A percentile compares a stretch with the other conserved stretches of the same genome.
phyloP scores from a whole-genome alignment of 768 basidiomycete species.

The Sporobolomyces phaffii region DNA sequence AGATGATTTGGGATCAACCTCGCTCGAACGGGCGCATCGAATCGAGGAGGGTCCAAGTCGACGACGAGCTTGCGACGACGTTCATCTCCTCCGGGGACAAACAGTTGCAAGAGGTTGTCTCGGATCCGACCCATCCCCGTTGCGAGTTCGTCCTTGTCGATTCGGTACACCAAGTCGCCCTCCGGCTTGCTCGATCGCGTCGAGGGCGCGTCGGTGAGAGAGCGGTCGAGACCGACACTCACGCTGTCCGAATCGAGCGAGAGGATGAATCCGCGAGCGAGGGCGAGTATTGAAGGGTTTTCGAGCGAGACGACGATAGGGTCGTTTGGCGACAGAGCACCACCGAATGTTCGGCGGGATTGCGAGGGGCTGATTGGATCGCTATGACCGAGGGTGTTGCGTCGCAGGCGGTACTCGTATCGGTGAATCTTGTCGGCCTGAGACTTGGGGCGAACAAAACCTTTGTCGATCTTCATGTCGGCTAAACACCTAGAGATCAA shows the following conservation, averaged over 20 bases:
- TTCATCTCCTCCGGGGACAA: slow-evolving; percentile 67
- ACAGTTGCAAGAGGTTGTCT: slow-evolving; percentile 81
- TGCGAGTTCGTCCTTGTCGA: slow-evolving; percentile 89
- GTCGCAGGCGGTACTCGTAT: slow-evolving; percentile 66
- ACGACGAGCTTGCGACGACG: slow-evolving; percentile 69
- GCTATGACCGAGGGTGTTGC: neutral
- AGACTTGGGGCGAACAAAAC: neutral
- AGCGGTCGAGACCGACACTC: slow-evolving; percentile 74
- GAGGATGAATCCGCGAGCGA: slow-evolving; percentile 75
- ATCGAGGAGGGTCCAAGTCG: slow-evolving; percentile 65
- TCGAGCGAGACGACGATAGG: slow-evolving; percentile 81
- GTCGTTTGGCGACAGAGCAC: slow-evolving; percentile 72
- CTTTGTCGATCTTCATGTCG: slow-evolving; percentile 60
- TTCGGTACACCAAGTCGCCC: slow-evolving; percentile 58
- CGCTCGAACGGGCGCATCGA: slow-evolving; percentile 48
- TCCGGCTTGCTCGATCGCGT: slow-evolving; percentile 34
- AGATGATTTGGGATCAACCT: slow-evolving; percentile 50
- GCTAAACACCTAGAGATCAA: slow-evolving; percentile 57
- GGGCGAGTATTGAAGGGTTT: slow-evolving; percentile 66
- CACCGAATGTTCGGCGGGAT: slow-evolving; percentile 53
- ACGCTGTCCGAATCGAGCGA: slow-evolving; percentile 62
- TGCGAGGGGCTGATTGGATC: no score
- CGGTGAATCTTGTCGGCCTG: slow-evolving; percentile 59
- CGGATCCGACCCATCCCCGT: slow-evolving; percentile 81
- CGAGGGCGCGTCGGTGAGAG: slow-evolving; percentile 38